phyloP scores from a whole-genome alignment of 495 filamentous ascomycete species.

The Glarea lozoyensis region DNA sequence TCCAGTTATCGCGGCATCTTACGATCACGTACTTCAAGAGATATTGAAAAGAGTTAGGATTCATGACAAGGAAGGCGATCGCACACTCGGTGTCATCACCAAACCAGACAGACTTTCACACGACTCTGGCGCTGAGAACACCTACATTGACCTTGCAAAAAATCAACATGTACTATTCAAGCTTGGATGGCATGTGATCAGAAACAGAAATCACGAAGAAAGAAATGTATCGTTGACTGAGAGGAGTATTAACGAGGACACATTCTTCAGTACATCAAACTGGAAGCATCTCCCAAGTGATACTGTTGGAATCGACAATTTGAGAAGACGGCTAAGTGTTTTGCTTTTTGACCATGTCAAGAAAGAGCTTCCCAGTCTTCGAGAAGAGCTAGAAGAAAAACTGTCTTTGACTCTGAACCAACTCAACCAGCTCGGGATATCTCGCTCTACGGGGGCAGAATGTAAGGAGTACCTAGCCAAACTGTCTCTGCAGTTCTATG shows the following conservation, averaged over 20 bases:
- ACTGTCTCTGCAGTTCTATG: constrained; percentile 21
- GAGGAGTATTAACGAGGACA: constrained; percentile 29
- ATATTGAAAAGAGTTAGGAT: constrained; percentile 32
- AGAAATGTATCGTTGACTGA: constrained; percentile 26
- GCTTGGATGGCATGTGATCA: constrained; percentile 63
- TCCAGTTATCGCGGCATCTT: constrained; percentile 44
- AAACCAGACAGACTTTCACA: constrained; percentile 43
- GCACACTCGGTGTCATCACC: constrained; percentile 53
- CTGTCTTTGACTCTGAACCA: neutral
- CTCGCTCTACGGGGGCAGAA: constrained; percentile 6
- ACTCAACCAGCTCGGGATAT: constrained; percentile 7
- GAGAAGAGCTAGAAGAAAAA: constrained; percentile 11
- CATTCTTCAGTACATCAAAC: constrained; percentile 30
- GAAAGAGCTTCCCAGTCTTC: constrained; percentile 26
- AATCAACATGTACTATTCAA: constrained; percentile 55
- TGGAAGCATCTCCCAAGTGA: constrained; percentile 20
- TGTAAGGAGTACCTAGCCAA: constrained; percentile 22
- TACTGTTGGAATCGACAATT: constrained; percentile 26
- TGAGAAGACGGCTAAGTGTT: constrained; percentile 31
- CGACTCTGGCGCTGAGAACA: constrained; percentile 37
- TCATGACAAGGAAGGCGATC: constrained; percentile 33
- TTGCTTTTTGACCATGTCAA: constrained; percentile 34
- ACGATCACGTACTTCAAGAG: constrained; percentile 38
- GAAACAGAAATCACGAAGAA: constrained; percentile 45
- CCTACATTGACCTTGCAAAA: constrained; percentile 43